These are phyloP conservation scores for Ilyonectria robusta DNA, from an alignment of 2,329 filamentous ascomycete genomes.

Conservation along the genomic window DNA sequence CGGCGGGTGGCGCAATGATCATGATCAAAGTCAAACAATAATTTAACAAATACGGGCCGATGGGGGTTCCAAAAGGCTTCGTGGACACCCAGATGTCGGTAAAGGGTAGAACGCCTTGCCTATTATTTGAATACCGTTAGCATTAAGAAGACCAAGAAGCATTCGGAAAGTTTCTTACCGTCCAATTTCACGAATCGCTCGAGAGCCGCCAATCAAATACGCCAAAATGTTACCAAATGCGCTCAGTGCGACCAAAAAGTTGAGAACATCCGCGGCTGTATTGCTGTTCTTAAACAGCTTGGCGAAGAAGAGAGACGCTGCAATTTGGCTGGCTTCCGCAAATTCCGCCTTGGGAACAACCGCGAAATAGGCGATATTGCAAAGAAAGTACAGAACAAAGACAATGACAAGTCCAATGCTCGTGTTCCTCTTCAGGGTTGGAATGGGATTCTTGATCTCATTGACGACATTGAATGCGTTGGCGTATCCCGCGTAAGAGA, in stretches of 20 bases:
- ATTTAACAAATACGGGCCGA: conserved; percentile 71
- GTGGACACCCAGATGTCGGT: conserved; percentile 74
- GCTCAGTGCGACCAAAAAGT: conserved; percentile 70
- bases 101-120: conserved; percentile 72
- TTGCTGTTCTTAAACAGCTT: conserved; percentile 65
- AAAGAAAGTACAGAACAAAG: conserved; percentile 68
- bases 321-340: conserved; percentile 64
- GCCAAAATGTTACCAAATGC: conserved; percentile 72
- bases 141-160: too few relatives aligned
- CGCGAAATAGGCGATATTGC: conserved; percentile 73
- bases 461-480: conserved; percentile 75
- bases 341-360: conserved; percentile 66
- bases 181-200: conserved; percentile 72
- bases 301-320: conserved; percentile 71
- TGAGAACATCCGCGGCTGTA: conserved; percentile 64
- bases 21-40: conserved; percentile 71
- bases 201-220: conserved; percentile 67
- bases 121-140: conserved; percentile 30
- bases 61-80: conserved; percentile 73
- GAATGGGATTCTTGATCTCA: conserved; percentile 73
- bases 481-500: conserved; percentile 70
- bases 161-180: conserved; percentile 49
- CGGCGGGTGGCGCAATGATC: conserved; percentile 72
- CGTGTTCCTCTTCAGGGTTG: conserved; percentile 65
- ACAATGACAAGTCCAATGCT: conserved; percentile 65